Conservation (phyloP, 139 green algal genomes). For the Chlorella ohadii region DNA sequence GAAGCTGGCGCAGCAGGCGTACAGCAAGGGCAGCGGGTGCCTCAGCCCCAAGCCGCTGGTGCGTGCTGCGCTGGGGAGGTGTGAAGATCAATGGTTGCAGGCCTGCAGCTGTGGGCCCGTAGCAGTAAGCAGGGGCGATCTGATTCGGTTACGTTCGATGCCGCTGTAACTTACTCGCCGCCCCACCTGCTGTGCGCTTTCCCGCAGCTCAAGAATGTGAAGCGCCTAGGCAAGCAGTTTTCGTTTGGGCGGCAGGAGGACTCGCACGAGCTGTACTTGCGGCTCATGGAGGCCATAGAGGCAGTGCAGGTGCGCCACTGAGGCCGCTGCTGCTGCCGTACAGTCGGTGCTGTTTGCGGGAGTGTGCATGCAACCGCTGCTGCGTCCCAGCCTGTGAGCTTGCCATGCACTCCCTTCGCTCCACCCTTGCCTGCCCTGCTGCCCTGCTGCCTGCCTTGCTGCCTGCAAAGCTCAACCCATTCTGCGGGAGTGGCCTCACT, state of each 20-base stretch:
- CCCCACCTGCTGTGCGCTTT: too few relatives aligned
- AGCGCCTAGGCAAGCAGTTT: slow-evolving; percentile 44
- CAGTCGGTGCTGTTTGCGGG: not conserved
- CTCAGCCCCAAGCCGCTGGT: slow-evolving; percentile 43
- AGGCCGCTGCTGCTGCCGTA: not conserved
- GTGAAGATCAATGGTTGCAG: not conserved
- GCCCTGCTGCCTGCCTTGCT: too few relatives aligned
- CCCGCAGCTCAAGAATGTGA: slow-evolving; percentile 24
- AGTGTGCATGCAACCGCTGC: too few relatives aligned
- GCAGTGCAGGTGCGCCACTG: slow-evolving; percentile 23
- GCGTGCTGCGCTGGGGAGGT: not conserved
- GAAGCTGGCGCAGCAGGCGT: slow-evolving; percentile 29
- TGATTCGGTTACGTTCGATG: too few relatives aligned
- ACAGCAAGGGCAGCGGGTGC: not conserved
- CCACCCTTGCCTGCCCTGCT: too few relatives aligned
- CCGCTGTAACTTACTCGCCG: too few relatives aligned
- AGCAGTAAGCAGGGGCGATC: too few relatives aligned
- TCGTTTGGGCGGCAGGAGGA: slow-evolving; percentile 71
- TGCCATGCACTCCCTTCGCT: too few relatives aligned
- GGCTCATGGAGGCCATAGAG: slow-evolving; percentile 70
- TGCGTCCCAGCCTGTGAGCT: too few relatives aligned
- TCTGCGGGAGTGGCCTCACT: too few relatives aligned
- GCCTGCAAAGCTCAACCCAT: too few relatives aligned
- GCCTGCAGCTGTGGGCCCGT: too few relatives aligned
- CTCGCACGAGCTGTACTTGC: slow-evolving; percentile 71